Base-by-base conservation (phyloP, 192 early-diverging fungal genomes). In the Coemansia brasiliensis region DNA sequence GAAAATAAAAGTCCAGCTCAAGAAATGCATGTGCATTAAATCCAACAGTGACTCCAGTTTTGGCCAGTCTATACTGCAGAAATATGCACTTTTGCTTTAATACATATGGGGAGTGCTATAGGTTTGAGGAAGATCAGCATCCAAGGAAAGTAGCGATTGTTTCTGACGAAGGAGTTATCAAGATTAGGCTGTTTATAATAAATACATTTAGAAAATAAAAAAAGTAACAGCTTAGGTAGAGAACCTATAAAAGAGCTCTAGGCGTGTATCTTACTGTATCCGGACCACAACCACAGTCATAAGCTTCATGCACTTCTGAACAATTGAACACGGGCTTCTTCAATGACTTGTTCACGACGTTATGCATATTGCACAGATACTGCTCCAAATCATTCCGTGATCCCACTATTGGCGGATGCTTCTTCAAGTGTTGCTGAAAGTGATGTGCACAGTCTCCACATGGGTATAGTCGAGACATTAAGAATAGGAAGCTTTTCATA, bases 381-480 rank as follows among this genome's bases (percentile, higher is more conserved):
- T 93, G 88, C 16, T 90, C 86, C 5, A 90, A 77, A 3, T 86
- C 80, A 24, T 83, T 74, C 24, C 93, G 76, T 3, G 85, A 84
- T 10, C 83, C 80, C 3, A 92, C 90, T 38, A 87, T 83, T 13
- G 94, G 92, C 7, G 95, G 95, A 63, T 92, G 76, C 54, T 84
- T 76, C 26, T 85, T 77, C 38, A 96, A 58, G 16, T 94, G 73
- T 41, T 73, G 52, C 72, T 92, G 87, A 62, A 98, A 96, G 57
- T 98, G 94, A 8, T 81, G 61, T 3, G 94, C 95, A 72, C 94
- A 98, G 81, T 96, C 94, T 42, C 96, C 96, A 63, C 96, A 98
- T 12, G 96, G 96, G 70, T 98, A 98, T 21, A 98, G 69, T 61
- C 90, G 72, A 2, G 89, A 90, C 45, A 96, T 84, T 25, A 94